Conservation (phyloP, 1,284 basidiomycete genomes). For the Vanrija sp. region DNA sequence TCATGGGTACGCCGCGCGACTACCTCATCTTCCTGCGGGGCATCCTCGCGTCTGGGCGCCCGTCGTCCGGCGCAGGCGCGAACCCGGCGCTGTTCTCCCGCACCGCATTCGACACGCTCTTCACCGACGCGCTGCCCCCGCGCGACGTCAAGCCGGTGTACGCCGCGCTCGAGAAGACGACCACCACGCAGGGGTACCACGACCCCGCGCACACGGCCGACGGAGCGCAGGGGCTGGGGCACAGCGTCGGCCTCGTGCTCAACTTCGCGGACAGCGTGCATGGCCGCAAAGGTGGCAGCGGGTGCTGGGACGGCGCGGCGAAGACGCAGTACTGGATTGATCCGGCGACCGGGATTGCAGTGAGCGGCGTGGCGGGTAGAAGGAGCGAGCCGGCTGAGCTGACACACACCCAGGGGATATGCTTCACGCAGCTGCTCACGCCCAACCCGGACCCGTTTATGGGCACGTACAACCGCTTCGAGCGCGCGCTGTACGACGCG, state of each 20-base stretch:
- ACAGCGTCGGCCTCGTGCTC: slow-evolving; percentile 14
- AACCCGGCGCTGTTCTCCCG: slow-evolving; percentile 13
- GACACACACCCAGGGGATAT: slow-evolving; percentile 15
- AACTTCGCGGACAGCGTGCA: slow-evolving; percentile 1
- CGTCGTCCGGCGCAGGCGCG: not conserved
- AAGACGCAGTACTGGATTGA: slow-evolving; percentile 27
- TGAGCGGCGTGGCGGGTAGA: not conserved
- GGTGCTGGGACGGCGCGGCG: slow-evolving; percentile 24
- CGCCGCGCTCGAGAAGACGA: slow-evolving; percentile 12
- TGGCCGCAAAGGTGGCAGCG: slow-evolving; percentile 21
- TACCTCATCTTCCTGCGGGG: slow-evolving; percentile 33
- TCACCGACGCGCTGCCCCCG: slow-evolving; percentile 17
- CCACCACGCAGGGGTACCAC: slow-evolving; percentile 1
- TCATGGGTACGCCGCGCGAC: slow-evolving; percentile 32
- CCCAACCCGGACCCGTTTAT: slow-evolving; percentile 19
- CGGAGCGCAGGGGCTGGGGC: slow-evolving; percentile 9
- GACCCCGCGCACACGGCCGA: slow-evolving; percentile 13
- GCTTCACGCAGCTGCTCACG: slow-evolving; percentile 26
- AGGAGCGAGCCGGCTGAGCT: not conserved
- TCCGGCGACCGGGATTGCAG: slow-evolving; percentile 20
- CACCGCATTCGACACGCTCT: slow-evolving; percentile 22
- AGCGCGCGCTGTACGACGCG: slow-evolving; percentile 31
- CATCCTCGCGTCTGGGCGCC: slow-evolving; percentile 21
- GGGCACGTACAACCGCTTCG: slow-evolving; percentile 27
- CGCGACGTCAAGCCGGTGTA: not conserved